phyloP scores from a whole-genome alignment of 257 asterid species.

The Pogostemon cablin region DNA sequence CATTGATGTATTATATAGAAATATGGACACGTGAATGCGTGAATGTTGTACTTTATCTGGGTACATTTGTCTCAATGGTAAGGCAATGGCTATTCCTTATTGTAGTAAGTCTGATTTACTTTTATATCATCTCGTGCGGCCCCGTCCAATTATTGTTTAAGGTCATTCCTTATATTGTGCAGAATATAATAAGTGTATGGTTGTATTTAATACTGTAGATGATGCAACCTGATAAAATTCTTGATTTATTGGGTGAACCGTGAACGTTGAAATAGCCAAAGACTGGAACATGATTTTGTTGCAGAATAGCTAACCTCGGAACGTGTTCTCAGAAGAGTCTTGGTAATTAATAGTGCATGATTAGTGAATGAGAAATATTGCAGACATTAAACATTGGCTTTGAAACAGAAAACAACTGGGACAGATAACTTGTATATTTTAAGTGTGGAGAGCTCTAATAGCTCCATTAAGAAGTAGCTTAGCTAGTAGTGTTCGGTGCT shows the following conservation, averaged over 20 bases:
- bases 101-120: conserved; percentile 13
- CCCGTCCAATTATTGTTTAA: conserved; percentile 16
- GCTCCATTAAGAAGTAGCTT: too few species aligned
- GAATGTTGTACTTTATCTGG: neutral
- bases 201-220: neutral
- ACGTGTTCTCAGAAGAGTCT: conserved; percentile 18
- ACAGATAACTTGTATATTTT: conserved; percentile 20
- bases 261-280: conserved; percentile 20
- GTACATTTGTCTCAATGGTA: conserved; percentile 9
- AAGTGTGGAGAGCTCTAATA: too few species aligned
- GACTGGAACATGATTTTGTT: conserved; percentile 12
- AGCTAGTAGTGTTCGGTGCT: too few species aligned
- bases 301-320: conserved; percentile 9
- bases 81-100: neutral
- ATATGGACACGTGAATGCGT: neutral
- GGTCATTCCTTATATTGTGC: conserved; percentile 25
- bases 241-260: conserved; percentile 12
- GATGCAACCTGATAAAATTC: conserved; percentile 13
- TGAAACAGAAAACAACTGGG: conserved; percentile 26
- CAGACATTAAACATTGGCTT: conserved; percentile 11
- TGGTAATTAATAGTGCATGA: conserved; percentile 25
- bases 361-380: conserved; percentile 26
- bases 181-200: conserved; percentile 20
- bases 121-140: conserved; percentile 8
- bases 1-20: neutral